Conservation (phyloP, 1,139 yeast genomes). For the Suhomyces wounanorum region DNA sequence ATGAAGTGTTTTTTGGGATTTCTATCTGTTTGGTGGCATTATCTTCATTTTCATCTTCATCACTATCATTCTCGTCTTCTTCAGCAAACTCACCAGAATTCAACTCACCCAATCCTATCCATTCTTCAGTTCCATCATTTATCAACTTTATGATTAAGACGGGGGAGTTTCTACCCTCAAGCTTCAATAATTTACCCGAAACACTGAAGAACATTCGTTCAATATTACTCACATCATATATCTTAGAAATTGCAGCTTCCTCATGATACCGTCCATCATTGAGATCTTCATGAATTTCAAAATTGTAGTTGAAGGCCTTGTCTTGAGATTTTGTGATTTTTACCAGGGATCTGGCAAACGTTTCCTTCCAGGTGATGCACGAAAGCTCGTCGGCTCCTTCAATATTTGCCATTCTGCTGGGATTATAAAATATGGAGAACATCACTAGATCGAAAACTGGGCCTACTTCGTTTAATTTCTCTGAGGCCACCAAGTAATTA, state of each 20-base stretch:
- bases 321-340: slow-evolving; percentile 28
- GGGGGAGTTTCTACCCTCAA: slow-evolving; percentile 67
- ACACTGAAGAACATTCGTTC: slow-evolving; percentile 68
- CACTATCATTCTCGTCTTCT: slow-evolving; percentile 22
- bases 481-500: slow-evolving; percentile 36
- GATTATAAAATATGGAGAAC: slow-evolving; percentile 68
- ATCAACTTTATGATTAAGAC: slow-evolving; percentile 60
- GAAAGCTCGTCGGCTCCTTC: slow-evolving; percentile 32
- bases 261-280: slow-evolving; percentile 77
- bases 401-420: slow-evolving; percentile 44
- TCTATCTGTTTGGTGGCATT: slow-evolving; percentile 18
- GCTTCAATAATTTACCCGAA: slow-evolving; percentile 64
- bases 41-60: slow-evolving; percentile 23
- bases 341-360: slow-evolving; percentile 58
- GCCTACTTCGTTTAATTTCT: slow-evolving; percentile 40
- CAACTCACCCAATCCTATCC: slow-evolving; percentile 59
- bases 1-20: slow-evolving; percentile 27
- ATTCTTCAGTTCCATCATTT: slow-evolving; percentile 37
- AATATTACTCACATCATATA: slow-evolving; percentile 45
- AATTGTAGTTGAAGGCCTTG: slow-evolving; percentile 40
- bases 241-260: slow-evolving; percentile 35
- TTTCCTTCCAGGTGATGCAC: slow-evolving; percentile 74
- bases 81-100: slow-evolving; percentile 32
- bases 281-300: slow-evolving; percentile 59
- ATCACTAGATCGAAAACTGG: slow-evolving; percentile 61